phyloP scores from a whole-genome alignment of 805 yeast species.

The Spathaspora hagerdaliae region DNA sequence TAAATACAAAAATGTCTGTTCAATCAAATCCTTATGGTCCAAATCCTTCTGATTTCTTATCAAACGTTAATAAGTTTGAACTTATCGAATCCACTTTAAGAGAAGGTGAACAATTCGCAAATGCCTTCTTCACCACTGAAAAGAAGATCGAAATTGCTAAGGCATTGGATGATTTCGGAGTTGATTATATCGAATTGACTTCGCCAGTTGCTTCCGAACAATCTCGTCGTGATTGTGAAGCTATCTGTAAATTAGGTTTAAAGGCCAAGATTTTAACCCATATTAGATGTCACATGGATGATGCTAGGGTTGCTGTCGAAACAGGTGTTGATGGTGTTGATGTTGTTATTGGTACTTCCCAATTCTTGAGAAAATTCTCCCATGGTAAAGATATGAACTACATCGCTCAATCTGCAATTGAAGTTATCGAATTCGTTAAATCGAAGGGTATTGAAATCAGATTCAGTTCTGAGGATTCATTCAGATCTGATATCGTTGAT shows the following conservation, averaged over 20 bases:
- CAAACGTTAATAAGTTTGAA: constrained; percentile 51
- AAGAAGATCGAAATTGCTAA: constrained; percentile 56
- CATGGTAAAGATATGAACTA: constrained; percentile 62
- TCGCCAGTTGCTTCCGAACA: constrained; percentile 60
- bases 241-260: constrained; percentile 55
- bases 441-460: constrained; percentile 58
- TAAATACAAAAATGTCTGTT: constrained; percentile 10
- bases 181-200: constrained; percentile 57
- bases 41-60: constrained; percentile 53
- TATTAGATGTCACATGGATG: constrained; percentile 60
- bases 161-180: constrained; percentile 59
- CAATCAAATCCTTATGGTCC: constrained; percentile 53
- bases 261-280: constrained; percentile 57
- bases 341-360: constrained; percentile 58
- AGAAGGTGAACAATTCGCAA: constrained; percentile 64
- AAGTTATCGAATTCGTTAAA: constrained; percentile 58
- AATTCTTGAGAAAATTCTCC: constrained; percentile 51
- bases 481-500: constrained; percentile 58
- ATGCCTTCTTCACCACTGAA: constrained; percentile 55
- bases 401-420: constrained; percentile 53
- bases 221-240: constrained; percentile 53
- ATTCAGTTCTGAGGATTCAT: constrained; percentile 57
- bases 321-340: constrained; percentile 64
- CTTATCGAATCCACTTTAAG: constrained; percentile 55
- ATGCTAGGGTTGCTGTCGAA: constrained; percentile 56